phyloP scores from a whole-genome alignment of 768 basidiomycete genomes.

The Lactarius quietus region DNA sequence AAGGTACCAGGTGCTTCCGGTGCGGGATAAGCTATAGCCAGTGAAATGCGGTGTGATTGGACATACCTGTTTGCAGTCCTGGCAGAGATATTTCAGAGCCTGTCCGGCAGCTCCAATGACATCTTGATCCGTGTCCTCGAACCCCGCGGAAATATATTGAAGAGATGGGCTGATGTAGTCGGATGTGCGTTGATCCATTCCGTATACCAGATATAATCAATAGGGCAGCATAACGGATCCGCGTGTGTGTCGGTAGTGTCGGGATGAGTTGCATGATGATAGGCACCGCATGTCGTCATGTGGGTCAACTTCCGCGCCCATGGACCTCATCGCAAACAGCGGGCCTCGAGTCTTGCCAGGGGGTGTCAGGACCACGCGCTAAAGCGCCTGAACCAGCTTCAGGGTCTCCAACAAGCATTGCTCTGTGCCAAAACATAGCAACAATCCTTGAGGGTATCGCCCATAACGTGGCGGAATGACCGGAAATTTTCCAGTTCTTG shows the following conservation, averaged over 20 bases:
- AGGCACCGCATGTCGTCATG: conserved; percentile 84
- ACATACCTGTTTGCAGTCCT: conserved; percentile 86
- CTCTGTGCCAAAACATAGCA: conserved; percentile 87
- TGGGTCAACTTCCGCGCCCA: conserved; percentile 91
- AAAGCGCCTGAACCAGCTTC: conserved; percentile 77
- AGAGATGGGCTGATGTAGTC: conserved; percentile 81
- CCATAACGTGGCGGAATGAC: conserved; percentile 95
- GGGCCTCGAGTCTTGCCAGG: conserved; percentile 99
- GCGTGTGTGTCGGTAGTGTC: conserved; percentile 81
- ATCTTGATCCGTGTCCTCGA: conserved; percentile 74
- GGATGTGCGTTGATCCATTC: conserved; percentile 91
- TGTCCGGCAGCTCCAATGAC: conserved; percentile 94
- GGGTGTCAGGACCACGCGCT: conserved; percentile 49
- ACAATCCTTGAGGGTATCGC: conserved; percentile 98
- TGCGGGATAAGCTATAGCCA: conserved; percentile 16
- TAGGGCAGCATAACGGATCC: conserved; percentile 91
- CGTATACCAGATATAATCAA: conserved; percentile 94
- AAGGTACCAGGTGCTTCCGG: conserved; percentile 80
- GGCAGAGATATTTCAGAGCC: conserved; percentile 93
- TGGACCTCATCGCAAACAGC: conserved; percentile 94
- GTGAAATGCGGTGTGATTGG: conserved; percentile 6
- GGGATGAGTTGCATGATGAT: conserved; percentile 96
- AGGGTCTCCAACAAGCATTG: conserved; percentile 78
- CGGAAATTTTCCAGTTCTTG: conserved; percentile 95
- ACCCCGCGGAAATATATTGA: conserved; percentile 89